Conservation (phyloP, 2,329 filamentous ascomycete genomes). For the Botrytis sinoallii region DNA sequence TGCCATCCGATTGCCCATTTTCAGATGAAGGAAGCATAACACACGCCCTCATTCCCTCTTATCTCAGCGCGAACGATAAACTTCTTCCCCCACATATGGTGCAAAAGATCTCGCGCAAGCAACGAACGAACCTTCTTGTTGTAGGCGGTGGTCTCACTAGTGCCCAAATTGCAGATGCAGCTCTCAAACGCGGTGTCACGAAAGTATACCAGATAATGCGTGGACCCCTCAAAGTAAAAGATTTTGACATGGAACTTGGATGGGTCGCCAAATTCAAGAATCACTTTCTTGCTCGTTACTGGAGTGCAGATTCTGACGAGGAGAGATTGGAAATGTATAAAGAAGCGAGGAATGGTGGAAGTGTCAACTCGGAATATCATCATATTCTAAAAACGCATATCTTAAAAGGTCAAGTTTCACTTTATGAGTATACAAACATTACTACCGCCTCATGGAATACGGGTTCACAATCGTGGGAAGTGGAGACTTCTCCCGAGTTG, state of each 20-base stretch:
- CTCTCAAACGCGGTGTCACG: constrained; percentile 59
- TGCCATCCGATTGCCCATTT: constrained; percentile 41
- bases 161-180: constrained; percentile 68
- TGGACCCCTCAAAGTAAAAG: constrained; percentile 57
- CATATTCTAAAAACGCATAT: constrained; percentile 24
- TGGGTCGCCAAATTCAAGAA: constrained; percentile 86
- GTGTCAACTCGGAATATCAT: constrained; percentile 56
- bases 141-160: constrained; percentile 75
- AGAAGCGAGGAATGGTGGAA: constrained; percentile 70
- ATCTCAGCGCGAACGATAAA: constrained; percentile 4
- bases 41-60: constrained; percentile 24
- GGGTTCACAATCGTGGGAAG: constrained; percentile 45
- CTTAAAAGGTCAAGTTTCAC: constrained; percentile 18
- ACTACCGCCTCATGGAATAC: constrained; percentile 49
- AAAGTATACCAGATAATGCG: constrained; percentile 72
- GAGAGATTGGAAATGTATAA: constrained; percentile 65
- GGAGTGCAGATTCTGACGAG: constrained; percentile 69
- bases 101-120: constrained; percentile 49
- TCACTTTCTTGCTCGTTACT: constrained; percentile 71
- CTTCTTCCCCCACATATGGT: constrained; percentile 41
- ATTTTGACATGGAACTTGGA: constrained; percentile 71
- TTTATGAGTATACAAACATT: constrained; percentile 40
- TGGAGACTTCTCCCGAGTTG: constrained; percentile 50
- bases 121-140: constrained; percentile 62
- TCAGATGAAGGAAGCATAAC: constrained; percentile 30